Evolutionary conservation across 2,329 filamentous ascomycete genomes (phyloP).

Genomic region (Neocucurbitaria cava): DNA sequence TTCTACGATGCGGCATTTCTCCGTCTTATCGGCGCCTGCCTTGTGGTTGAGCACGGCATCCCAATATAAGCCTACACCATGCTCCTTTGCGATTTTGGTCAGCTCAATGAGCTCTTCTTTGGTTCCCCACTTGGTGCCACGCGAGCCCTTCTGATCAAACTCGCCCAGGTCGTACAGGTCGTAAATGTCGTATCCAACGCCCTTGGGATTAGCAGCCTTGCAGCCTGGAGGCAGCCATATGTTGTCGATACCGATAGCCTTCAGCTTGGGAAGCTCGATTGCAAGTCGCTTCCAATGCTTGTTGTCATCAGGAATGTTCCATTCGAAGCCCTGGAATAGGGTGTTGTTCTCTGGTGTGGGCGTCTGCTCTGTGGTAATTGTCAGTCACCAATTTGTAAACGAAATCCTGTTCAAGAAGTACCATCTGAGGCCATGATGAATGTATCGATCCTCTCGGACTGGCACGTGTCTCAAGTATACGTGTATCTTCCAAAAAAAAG

Average conservation of each 20-base stretch:
- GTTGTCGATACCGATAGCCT: conserved; percentile 62
- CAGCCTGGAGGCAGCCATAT: conserved; percentile 74
- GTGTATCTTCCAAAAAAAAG: neutral
- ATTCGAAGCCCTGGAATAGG: conserved; percentile 76
- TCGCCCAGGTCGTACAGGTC: conserved; percentile 75
- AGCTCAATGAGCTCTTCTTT: conserved; percentile 67
- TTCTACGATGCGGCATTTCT: conserved; percentile 68
- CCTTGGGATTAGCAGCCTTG: conserved; percentile 67
- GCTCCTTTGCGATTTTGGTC: conserved; percentile 57
- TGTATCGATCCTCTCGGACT: neutral
- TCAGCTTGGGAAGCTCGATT: conserved; percentile 60
- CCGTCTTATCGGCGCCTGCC: conserved; percentile 70
- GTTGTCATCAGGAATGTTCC: conserved; percentile 69
- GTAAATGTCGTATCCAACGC: conserved; percentile 70
- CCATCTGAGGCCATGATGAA: conserved; percentile 36
- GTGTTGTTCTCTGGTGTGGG: conserved; percentile 48
- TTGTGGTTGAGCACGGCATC: conserved; percentile 78
- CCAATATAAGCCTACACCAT: conserved; percentile 68
- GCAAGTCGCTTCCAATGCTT: conserved; percentile 67
- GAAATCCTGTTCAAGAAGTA: conserved; percentile 1
- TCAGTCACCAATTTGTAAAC: conserved; percentile 9
- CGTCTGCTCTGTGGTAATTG: conserved; percentile 27
- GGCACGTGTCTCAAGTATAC: neutral
- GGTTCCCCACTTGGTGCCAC: conserved; percentile 72
- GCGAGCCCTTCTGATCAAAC: conserved; percentile 72